Conservation (phyloP, 352 stramenopile genomes). For the Phytophthora nicotianae region DNA sequence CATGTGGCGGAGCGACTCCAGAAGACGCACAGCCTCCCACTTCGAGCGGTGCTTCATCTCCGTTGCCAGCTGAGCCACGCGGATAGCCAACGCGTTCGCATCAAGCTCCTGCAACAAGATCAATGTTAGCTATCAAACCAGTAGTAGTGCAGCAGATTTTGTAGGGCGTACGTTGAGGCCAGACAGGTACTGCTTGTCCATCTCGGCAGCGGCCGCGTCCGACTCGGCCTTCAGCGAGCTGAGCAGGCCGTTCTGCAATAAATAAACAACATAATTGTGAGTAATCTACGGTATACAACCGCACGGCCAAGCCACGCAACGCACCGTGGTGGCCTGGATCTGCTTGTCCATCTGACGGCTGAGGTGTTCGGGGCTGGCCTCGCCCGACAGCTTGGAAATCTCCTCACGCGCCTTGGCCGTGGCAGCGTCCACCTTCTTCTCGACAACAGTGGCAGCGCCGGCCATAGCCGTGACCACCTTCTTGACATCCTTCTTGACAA, state of each 20-base stretch:
- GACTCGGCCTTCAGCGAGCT: slow-evolving; percentile 68
- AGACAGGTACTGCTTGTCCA: slow-evolving; percentile 82
- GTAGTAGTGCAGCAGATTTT: background rate
- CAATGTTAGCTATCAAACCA: background rate
- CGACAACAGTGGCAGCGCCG: slow-evolving; percentile 37
- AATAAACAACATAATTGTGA: slow-evolving; percentile 9
- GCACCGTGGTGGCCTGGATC: slow-evolving; percentile 70
- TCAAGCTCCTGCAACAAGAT: slow-evolving; percentile 58
- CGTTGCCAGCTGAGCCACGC: slow-evolving; percentile 76
- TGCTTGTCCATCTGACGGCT: slow-evolving; percentile 60
- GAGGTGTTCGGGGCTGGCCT: slow-evolving; percentile 55
- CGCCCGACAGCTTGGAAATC: slow-evolving; percentile 57
- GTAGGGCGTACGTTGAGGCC: slow-evolving; percentile 56
- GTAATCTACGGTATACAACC: background rate
- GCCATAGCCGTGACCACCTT: slow-evolving; percentile 27
- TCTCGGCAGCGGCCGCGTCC: slow-evolving; percentile 53
- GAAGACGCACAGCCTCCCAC: slow-evolving; percentile 78
- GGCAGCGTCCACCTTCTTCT: slow-evolving; percentile 70
- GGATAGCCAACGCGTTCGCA: slow-evolving; percentile 69
- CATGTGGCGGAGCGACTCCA: slow-evolving; percentile 80
- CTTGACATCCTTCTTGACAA: slow-evolving; percentile 43
- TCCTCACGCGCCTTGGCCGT: slow-evolving; percentile 64
- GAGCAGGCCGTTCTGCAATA: slow-evolving; percentile 62
- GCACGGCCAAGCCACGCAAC: background rate
- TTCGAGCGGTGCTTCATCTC: slow-evolving; percentile 91